Evolutionary conservation across 192 early-diverging fungal genomes (phyloP), one percentile per base, ranked within the genome.

Genomic region (Coemansia umbellata): DNA sequence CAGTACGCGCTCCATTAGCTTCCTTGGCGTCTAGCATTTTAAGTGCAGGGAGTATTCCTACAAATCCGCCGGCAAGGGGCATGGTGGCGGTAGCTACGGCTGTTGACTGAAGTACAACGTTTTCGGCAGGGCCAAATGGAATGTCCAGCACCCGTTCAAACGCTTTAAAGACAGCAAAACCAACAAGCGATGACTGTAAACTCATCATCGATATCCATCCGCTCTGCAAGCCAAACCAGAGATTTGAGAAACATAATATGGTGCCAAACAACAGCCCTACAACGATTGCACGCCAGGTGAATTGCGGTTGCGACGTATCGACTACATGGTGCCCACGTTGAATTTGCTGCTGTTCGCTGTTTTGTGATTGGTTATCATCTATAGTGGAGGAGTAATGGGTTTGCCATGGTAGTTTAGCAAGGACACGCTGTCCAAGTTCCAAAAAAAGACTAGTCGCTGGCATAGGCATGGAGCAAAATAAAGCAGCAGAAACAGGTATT

Each of bases 201-300:
- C 85, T 86, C 85, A 87, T 87, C 85, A 89, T 88, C 18, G 81
- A 82, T 48, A 87, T 85, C 86, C 87, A 91, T 1, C 86, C 85
- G 33, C 84, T 87, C 56, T 89, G 92, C 24, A 94, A 72, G 1
- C 91, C 91, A 58, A 92, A 88, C 66, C 91, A 94, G 74, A 91
- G 84, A 67, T 94, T 94, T 31, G 91, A 91, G 47, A 91, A 91
- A 31, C 86, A 86, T 36, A 89, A 53, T 10, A 89, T 47, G 8
- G 81, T 73, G n/a, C 87, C 87, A 41, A 89, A 85, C 14, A 70
- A 23, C 22, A 89, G 69, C 4, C 87, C 87, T 14, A 82, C 85
- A 13, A 74, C 30, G 0, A 87, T 48, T n/a, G 73, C 73, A 4
- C 73, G 73, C 67, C 66, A 69, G 1, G 73, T 76, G 39, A 76